Evolutionary conservation across 805 yeast genomes (phyloP).

Genomic region (Zygoascus tannicola): DNA sequence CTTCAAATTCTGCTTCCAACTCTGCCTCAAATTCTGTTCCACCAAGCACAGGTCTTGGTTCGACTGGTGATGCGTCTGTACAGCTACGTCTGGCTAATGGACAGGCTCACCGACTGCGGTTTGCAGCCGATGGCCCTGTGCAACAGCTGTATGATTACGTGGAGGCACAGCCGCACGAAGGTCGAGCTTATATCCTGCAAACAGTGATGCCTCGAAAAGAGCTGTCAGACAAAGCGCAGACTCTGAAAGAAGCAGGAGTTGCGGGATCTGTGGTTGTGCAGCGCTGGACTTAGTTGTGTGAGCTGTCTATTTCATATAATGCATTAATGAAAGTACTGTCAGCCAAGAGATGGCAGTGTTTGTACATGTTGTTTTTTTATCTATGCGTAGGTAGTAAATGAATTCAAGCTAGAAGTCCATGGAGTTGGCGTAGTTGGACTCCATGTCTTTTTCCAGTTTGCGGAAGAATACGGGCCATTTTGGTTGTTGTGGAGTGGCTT

Average conservation of each 20-base stretch:
- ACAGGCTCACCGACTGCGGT: conserved; percentile 51
- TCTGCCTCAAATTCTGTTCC: conserved; percentile 8
- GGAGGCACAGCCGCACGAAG: conserved; percentile 34
- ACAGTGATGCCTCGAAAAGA: conserved; percentile 77
- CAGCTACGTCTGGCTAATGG: conserved; percentile 85
- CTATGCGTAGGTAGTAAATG: background rate
- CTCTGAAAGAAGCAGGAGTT: conserved; percentile 67
- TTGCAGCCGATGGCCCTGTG: conserved; percentile 58
- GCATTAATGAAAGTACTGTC: background rate
- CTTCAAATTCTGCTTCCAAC: conserved; percentile 18
- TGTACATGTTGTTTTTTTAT: too few species aligned
- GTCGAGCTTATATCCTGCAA: conserved; percentile 54
- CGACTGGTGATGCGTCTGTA: conserved; percentile 57
- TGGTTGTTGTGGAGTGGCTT: background rate
- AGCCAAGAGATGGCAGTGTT: too few species aligned
- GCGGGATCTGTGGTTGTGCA: conserved; percentile 83
- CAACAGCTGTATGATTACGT: conserved; percentile 62
- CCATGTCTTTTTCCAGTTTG: conserved; percentile 1
- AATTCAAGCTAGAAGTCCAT: background rate
- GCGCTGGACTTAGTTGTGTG: conserved; percentile 49
- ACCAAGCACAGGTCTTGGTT: conserved; percentile 5
- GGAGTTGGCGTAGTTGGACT: background rate
- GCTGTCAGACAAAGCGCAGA: conserved; percentile 45
- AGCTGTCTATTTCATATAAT: background rate
- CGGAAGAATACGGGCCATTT: background rate